A percentile compares a stretch with the other conserved stretches of the same genome.
phyloP scores from a whole-genome alignment of 805 yeast genomes.

The Starmerella bombi region DNA sequence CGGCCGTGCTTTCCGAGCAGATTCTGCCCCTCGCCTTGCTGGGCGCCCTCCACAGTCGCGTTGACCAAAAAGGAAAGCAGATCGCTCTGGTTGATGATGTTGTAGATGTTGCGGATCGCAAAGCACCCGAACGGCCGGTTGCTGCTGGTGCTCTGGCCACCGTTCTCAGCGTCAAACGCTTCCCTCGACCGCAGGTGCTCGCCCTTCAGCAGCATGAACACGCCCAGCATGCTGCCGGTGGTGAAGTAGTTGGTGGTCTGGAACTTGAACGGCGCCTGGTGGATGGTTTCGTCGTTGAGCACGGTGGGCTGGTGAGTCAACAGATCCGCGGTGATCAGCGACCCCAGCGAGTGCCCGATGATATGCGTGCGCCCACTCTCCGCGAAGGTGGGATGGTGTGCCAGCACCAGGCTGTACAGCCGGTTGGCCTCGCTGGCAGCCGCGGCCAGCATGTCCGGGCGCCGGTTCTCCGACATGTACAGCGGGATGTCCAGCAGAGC shows the following conservation, averaged over 20 bases:
- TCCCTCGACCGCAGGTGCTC: conserved; percentile 10
- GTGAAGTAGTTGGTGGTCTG: conserved; percentile 56
- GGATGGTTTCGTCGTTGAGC: conserved; percentile 19
- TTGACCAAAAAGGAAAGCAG: conserved; percentile 83
- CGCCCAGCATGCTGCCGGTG: conserved; percentile 22
- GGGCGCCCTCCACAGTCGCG: conserved; percentile 48
- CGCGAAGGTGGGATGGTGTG: conserved; percentile 55
- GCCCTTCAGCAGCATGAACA: conserved; percentile 19
- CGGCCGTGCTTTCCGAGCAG: conserved; percentile 16
- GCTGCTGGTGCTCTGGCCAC: background rate
- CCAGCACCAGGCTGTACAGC: conserved; percentile 45
- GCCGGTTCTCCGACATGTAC: conserved; percentile 56
- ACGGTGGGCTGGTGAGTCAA: conserved; percentile 34
- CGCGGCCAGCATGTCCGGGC: conserved; percentile 46
- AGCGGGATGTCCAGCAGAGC: conserved; percentile 70
- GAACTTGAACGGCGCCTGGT: conserved; percentile 41
- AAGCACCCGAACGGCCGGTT: conserved; percentile 36
- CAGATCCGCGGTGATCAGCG: conserved; percentile 69
- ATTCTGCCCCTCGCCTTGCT: background rate
- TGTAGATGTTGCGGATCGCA: conserved; percentile 57
- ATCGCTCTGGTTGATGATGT: conserved; percentile 79
- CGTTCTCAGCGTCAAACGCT: conserved; percentile 5
- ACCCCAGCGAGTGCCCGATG: conserved; percentile 80
- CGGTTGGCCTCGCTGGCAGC: conserved; percentile 62
- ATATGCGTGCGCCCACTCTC: conserved; percentile 40